A percentile compares a stretch with the other conserved stretches of the same genome.
phyloP scores from a whole-genome alignment of 495 filamentous ascomycete species.

The Bathelium albidoporum region DNA sequence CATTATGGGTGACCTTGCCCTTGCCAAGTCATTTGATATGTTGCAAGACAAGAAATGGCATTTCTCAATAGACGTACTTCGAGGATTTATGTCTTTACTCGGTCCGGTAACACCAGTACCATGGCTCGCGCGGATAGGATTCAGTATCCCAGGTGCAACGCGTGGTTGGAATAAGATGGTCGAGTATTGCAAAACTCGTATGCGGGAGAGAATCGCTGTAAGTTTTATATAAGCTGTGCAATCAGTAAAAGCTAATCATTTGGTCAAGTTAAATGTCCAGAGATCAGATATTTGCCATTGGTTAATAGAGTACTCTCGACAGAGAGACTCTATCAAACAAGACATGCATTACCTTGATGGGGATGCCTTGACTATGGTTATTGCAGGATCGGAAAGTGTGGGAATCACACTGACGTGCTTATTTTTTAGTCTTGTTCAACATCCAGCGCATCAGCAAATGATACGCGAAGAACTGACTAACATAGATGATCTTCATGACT shows the following conservation, averaged over 20 bases:
- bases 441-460: slow-evolving; percentile 14
- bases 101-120: slow-evolving; percentile 6
- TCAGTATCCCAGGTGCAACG: background rate
- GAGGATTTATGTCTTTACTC: slow-evolving; percentile 8
- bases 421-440: slow-evolving; percentile 22
- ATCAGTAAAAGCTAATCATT: too few relatives aligned
- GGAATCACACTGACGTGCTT: slow-evolving; percentile 16
- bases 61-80: slow-evolving; percentile 8
- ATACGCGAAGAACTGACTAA: slow-evolving; percentile 14
- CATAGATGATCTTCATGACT: slow-evolving; percentile 7
- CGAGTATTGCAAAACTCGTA: background rate
- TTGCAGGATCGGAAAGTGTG: slow-evolving; percentile 22
- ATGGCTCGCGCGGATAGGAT: background rate
- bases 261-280: too few relatives aligned
- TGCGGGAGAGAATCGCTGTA: background rate
- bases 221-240: too few relatives aligned
- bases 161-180: background rate
- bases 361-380: slow-evolving; percentile 30
- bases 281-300: too few relatives aligned
- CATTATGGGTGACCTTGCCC: slow-evolving; percentile 29
- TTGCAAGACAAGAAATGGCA: slow-evolving; percentile 14
- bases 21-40: slow-evolving; percentile 25
- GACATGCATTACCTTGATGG: background rate
- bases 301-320: background rate
- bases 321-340: background rate